Evolutionary conservation across 257 asterid genomes (phyloP).

Genomic region (Fraxinus pennsylvanica): DNA sequence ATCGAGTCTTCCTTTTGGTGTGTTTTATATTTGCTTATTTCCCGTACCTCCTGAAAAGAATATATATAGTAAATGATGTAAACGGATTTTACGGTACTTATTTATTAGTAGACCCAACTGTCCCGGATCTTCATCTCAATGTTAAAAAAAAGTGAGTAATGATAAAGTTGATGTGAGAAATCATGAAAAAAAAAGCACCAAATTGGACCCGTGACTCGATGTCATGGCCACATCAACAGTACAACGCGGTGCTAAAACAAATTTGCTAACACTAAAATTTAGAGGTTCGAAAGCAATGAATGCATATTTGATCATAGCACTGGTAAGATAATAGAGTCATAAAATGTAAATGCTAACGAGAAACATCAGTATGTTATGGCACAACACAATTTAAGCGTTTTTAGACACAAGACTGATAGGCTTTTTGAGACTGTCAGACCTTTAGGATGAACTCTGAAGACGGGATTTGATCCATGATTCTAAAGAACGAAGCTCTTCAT

Average conservation of each 20-base stretch:
- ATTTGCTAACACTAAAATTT: no score
- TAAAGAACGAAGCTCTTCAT: constrained; percentile 60
- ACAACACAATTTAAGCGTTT: background rate
- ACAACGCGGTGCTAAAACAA: background rate
- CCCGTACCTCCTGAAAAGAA: no score
- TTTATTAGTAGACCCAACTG: background rate
- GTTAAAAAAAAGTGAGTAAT: background rate
- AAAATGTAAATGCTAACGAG: no score
- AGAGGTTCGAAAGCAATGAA: no score
- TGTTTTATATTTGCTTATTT: no score
- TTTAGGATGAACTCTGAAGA: constrained; percentile 60
- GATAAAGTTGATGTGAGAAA: background rate
- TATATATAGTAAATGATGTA: background rate
- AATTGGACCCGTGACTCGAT: background rate
- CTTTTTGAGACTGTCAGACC: background rate
- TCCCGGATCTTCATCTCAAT: background rate
- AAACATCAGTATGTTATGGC: background rate
- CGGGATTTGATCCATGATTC: constrained; percentile 81
- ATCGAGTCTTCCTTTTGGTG: no score
- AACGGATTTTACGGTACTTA: background rate
- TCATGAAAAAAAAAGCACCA: background rate
- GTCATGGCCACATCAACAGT: background rate
- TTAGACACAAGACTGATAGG: background rate
- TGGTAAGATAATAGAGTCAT: no score
- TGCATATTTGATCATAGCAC: no score